These are phyloP conservation scores for Pythium angustatum DNA, from an alignment of 352 stramenopile species.

Conservation along the genomic window DNA sequence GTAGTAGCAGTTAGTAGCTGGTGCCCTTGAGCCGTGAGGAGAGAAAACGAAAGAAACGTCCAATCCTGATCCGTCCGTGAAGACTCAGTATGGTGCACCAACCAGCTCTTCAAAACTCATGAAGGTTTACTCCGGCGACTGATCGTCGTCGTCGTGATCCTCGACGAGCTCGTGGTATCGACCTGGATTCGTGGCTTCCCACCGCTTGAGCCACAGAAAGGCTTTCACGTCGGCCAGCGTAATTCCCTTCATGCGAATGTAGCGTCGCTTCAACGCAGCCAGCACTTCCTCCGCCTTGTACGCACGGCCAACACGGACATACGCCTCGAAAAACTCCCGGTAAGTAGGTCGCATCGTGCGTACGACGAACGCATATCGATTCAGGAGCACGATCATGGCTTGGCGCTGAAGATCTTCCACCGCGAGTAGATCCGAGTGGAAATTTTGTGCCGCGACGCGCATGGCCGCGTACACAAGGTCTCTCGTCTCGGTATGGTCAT, in stretches of 20 bases:
- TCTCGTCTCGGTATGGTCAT: constrained; percentile 46
- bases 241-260: neutral
- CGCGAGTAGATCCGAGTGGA: constrained; percentile 36
- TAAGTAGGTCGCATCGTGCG: constrained; percentile 22
- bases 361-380: constrained; percentile 20
- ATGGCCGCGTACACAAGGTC: constrained; percentile 45
- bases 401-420: constrained; percentile 36
- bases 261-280: constrained; percentile 27
- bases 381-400: constrained; percentile 40
- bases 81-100: no score
- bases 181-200: constrained; percentile 31
- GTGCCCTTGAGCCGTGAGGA: no score
- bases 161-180: constrained; percentile 16
- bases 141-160: neutral
- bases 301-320: constrained; percentile 20
- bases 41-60: no score
- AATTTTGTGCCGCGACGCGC: constrained; percentile 41
- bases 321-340: constrained; percentile 34
- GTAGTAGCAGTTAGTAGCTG: no score
- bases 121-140: no score
- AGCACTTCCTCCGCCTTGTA: constrained; percentile 34
- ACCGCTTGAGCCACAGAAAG: constrained; percentile 49
- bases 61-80: no score
- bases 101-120: no score
- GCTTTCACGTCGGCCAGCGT: constrained; percentile 34